Conservation (phyloP, 768 basidiomycete species). For the Scleroderma bovista region DNA sequence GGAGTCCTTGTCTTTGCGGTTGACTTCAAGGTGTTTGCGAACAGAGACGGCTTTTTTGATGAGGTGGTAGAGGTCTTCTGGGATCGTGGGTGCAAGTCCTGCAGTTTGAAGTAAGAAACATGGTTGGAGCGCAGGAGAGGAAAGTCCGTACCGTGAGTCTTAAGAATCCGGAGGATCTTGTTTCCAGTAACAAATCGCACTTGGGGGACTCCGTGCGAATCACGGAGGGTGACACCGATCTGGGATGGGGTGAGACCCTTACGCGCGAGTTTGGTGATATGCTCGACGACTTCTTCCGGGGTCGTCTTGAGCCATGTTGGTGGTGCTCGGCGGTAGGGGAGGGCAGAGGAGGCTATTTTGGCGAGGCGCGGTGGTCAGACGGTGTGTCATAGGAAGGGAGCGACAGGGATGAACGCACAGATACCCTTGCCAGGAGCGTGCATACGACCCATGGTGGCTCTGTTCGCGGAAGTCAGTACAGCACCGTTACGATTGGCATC, state of each 20-base stretch:
- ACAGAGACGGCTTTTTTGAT: constrained; percentile 99
- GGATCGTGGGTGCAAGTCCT: constrained; percentile 97
- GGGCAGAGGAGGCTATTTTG: constrained; percentile 67
- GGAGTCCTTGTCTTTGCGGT: constrained; percentile 99
- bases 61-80: constrained; percentile 99
- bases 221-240: constrained; percentile 96
- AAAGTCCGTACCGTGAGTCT: constrained; percentile 64
- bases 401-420: constrained; percentile 51
- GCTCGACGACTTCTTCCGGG: constrained; percentile 91
- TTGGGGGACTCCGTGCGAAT: constrained; percentile 97
- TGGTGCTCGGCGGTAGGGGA: constrained; percentile 93
- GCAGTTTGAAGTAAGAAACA: constrained; percentile 26
- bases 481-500: constrained; percentile 8
- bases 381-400: neutral
- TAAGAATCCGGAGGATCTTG: constrained; percentile 98
- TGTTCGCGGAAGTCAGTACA: constrained; percentile 16
- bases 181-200: constrained; percentile 98
- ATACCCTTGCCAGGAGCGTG: constrained; percentile 99
- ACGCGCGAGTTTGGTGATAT: constrained; percentile 95
- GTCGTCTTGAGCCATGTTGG: constrained; percentile 97
- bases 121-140: constrained; percentile 41
- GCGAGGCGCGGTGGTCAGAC: constrained; percentile 40
- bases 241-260: constrained; percentile 97
- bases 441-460: constrained; percentile 87
- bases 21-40: constrained; percentile 96